Evolutionary conservation across 164 flowering plant species (phyloP).

Genomic region (Tinospora cordifolia): DNA sequence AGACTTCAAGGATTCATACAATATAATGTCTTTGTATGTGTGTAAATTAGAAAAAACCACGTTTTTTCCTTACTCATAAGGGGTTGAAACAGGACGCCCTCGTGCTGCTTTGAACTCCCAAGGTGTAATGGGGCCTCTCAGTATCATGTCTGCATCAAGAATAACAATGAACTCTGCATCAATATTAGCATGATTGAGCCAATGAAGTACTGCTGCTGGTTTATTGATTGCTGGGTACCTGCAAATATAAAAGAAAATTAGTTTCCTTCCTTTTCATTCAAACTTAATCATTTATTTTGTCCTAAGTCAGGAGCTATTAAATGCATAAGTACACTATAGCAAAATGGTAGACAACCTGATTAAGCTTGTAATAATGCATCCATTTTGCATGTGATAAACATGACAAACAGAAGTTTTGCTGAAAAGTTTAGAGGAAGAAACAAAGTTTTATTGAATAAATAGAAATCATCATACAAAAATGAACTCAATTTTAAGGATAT

Average conservation of each 20-base stretch:
- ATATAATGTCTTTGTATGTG: too few relatives aligned
- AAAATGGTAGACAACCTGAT: too few relatives aligned
- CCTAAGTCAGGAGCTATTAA: neutral
- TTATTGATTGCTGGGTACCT: conserved; percentile 99
- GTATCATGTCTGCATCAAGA: conserved; percentile 94
- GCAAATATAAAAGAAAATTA: conserved; percentile 12
- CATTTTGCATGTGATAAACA: too few relatives aligned
- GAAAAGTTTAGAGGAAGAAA: too few relatives aligned
- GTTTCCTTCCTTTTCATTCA: neutral
- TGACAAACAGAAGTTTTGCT: too few relatives aligned
- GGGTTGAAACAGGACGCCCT: conserved; percentile 91
- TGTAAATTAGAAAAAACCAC: neutral
- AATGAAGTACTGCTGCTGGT: conserved; percentile 92
- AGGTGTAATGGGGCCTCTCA: conserved; percentile 91
- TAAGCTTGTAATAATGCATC: too few relatives aligned
- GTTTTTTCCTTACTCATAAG: conserved; percentile 66
- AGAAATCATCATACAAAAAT: too few relatives aligned
- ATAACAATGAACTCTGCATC: conserved; percentile 94
- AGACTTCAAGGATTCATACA: neutral
- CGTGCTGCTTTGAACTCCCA: conserved; percentile 93
- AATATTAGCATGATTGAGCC: conserved; percentile 80
- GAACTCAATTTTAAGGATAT: too few relatives aligned
- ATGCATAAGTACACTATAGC: neutral
- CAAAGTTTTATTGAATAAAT: too few relatives aligned
- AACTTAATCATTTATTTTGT: neutral